phyloP scores from a whole-genome alignment of 164 flowering plant species.

The Hamamelis virginiana region DNA sequence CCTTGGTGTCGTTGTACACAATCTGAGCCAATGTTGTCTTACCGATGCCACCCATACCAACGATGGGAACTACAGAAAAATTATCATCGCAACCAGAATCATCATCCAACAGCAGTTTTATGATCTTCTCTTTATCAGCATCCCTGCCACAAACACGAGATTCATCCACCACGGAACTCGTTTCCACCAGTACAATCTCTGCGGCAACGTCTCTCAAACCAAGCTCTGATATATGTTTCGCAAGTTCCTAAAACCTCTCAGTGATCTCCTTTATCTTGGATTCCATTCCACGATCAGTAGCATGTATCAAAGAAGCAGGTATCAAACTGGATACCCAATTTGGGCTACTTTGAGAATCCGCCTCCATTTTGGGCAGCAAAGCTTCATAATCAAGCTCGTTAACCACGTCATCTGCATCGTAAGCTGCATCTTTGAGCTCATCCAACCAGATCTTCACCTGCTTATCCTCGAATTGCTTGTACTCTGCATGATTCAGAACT shows the following conservation, averaged over 20 bases:
- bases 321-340: too few relatives aligned
- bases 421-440: slow-evolving; percentile 18
- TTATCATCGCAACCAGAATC: too few relatives aligned
- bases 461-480: slow-evolving; percentile 11
- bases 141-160: slow-evolving; percentile 19
- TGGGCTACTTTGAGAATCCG: too few relatives aligned
- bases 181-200: not conserved
- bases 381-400: slow-evolving; percentile 18
- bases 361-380: not conserved
- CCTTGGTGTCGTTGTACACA: not conserved
- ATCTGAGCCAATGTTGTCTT: slow-evolving; percentile 12
- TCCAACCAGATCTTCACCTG: slow-evolving; percentile 15
- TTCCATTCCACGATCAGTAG: not conserved
- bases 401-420: slow-evolving; percentile 25
- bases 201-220: not conserved
- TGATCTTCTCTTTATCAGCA: slow-evolving; percentile 20
- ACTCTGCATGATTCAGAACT: slow-evolving; percentile 24
- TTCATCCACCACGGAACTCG: slow-evolving; percentile 13
- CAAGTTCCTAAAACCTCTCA: slow-evolving; percentile 5
- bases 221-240: slow-evolving; percentile 3
- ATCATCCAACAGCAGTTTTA: not conserved
- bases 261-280: slow-evolving; percentile 6
- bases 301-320: not conserved
- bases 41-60: slow-evolving; percentile 14
- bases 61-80: slow-evolving; percentile 11